Evolutionary conservation across 2,329 filamentous ascomycete species (phyloP), one percentile per base, ranked within the genome.

Genomic region (Microsporum audouinii): DNA sequence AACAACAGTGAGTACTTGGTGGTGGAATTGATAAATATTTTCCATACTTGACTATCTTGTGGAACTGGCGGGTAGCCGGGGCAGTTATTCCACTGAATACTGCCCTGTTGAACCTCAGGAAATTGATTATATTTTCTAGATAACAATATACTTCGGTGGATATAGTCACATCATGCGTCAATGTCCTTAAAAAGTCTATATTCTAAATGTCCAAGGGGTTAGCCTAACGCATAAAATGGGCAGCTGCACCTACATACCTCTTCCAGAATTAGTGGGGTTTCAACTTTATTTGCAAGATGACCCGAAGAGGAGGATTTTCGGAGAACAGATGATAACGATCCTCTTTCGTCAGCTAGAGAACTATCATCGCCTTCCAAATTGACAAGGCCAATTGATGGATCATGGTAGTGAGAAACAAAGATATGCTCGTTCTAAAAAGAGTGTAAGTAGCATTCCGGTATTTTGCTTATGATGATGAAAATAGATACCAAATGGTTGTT

Each of bases 361-460:
- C 68, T 69, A 72, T 8, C 70, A 70, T 29, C 78, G 75, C 23
- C 74, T 75, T 39, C 88, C 0, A 92, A 73, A 65, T 94, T 88
- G 3, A 85, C 80, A 64, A 91, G 87, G 0, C 87, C 89, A 70
- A 92, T 84, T 1, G 80, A 77, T 2, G 82, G 79, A 61, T 86
- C 82, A 68, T 97, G 91, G 76, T 86, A 89, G 72, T 97, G 91
- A 0, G 89, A 92, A 62, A 97, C 85, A 70, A 91, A 89, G 66
- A 97, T 87, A 65, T 88, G 84, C 62, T 97, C 90, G 68, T 91
- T 95, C 72, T 79, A 63, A 23, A 43, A 34, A 60, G 14, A 33
- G 47, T 41, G 17, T 27, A 8, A 61, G 39, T 14, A 17, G 45
- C 1, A 38, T 29, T n/a, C 33, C 29, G 29, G 38, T 34, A 23